These are phyloP conservation scores for Exophiala phaeomuriformis DNA, from an alignment of 2,329 filamentous ascomycete genomes.

Conservation along the genomic window DNA sequence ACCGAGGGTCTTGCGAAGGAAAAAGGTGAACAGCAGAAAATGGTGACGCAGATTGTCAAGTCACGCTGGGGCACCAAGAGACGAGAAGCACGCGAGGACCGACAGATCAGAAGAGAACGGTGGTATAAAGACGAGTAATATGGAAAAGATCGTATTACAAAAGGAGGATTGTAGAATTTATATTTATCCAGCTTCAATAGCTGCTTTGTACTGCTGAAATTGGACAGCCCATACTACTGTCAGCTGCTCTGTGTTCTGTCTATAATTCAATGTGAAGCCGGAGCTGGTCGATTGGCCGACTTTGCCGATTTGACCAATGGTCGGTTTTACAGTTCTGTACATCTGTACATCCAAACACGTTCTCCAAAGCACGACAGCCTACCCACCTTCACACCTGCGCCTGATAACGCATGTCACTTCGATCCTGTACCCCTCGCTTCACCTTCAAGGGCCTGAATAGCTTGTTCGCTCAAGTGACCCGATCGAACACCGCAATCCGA, in stretches of 20 bases:
- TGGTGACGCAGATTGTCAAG: constrained; percentile 48
- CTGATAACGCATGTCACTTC: constrained; percentile 15
- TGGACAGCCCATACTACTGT: too few relatives aligned
- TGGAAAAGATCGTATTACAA: not conserved
- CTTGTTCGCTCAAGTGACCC: not conserved
- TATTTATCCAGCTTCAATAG: not conserved
- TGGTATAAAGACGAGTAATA: constrained; percentile 54
- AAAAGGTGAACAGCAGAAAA: constrained; percentile 42
- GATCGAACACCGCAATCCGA: constrained; percentile 2
- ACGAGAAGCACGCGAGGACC: constrained; percentile 54
- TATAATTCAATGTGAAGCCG: too few relatives aligned
- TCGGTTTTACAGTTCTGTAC: not conserved
- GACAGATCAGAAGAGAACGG: constrained; percentile 51
- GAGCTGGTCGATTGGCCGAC: not conserved
- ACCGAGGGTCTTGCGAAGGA: constrained; percentile 44
- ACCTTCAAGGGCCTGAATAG: constrained; percentile 5
- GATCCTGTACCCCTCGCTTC: constrained; percentile 4
- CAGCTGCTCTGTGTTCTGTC: too few relatives aligned
- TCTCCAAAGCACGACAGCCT: not conserved
- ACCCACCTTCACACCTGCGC: constrained; percentile 1
- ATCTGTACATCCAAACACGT: not conserved
- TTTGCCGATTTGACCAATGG: not conserved
- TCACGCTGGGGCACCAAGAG: constrained; percentile 54
- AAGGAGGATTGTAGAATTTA: not conserved
- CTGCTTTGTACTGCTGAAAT: not conserved